A percentile compares a stretch with the other conserved stretches of the same genome.
Evolutionary conservation across 768 basidiomycete species (phyloP).

Genomic region (Auricularia heimuer): DNA sequence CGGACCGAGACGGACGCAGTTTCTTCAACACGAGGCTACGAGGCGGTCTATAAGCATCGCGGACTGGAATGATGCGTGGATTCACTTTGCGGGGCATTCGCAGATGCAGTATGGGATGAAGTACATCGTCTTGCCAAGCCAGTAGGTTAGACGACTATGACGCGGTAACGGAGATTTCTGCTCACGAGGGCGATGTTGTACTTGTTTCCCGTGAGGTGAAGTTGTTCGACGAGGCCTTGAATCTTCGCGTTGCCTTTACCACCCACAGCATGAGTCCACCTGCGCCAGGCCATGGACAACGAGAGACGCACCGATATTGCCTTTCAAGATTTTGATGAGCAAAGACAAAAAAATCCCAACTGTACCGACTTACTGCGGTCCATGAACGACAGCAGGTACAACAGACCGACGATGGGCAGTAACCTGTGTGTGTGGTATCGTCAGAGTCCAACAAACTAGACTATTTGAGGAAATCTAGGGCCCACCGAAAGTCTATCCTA

Average conservation of each 20-base stretch:
- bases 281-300: no score
- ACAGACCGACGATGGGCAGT: conserved; percentile 47
- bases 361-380: conserved; percentile 39
- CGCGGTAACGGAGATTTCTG: neutral
- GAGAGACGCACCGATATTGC: conserved; percentile 39
- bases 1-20: conserved; percentile 52
- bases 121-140: conserved; percentile 46
- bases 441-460: no score
- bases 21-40: conserved; percentile 44
- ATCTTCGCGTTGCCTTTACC: conserved; percentile 49
- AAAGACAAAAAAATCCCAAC: neutral
- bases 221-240: conserved; percentile 47
- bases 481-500: conserved; percentile 41
- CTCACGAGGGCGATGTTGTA: conserved; percentile 60
- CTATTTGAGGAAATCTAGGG: neutral
- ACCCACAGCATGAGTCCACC: no score
- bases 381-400: conserved; percentile 56
- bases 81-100: conserved; percentile 61
- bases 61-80: neutral
- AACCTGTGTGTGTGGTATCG: conserved; percentile 14
- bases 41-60: neutral
- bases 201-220: conserved; percentile 45
- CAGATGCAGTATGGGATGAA: conserved; percentile 45
- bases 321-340: conserved; percentile 20
- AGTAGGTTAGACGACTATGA: neutral